phyloP scores from a whole-genome alignment of 2,329 filamentous ascomycete genomes.

The Hymenoscyphus fraxineus region DNA sequence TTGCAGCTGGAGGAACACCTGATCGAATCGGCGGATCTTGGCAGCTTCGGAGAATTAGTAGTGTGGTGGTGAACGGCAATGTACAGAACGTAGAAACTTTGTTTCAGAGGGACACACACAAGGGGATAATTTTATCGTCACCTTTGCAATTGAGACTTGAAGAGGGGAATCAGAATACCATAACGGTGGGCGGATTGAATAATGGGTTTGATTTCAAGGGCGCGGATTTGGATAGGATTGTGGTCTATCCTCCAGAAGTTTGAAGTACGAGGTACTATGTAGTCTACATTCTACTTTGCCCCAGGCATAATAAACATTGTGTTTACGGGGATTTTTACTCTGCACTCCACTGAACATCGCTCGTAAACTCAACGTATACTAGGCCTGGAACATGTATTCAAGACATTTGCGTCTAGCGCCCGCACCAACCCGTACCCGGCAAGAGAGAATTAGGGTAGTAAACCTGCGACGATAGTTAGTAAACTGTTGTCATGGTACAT shows the following conservation, averaged over 20 bases:
- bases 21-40: constrained; percentile 58
- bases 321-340: no score
- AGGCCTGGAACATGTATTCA: no score
- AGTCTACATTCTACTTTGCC: no score
- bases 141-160: constrained; percentile 51
- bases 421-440: neutral
- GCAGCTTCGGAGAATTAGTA: constrained; percentile 57
- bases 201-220: constrained; percentile 56
- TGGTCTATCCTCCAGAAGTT: constrained; percentile 55
- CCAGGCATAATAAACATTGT: no score
- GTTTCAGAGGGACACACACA: constrained; percentile 54
- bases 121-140: constrained; percentile 56
- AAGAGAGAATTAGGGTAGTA: neutral
- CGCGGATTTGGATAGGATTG: constrained; percentile 55
- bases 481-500: no score
- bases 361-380: neutral
- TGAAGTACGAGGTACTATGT: constrained; percentile 1
- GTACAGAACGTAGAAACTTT: constrained; percentile 47
- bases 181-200: constrained; percentile 53
- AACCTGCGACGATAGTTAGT: neutral
- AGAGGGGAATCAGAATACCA: constrained; percentile 48
- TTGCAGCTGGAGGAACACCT: constrained; percentile 46
- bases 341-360: neutral
- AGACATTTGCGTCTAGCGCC: neutral
- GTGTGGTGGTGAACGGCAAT: constrained; percentile 55